Base-by-base conservation (phyloP, 2,329 filamentous ascomycete genomes). In the Hymenoscyphus linearis region DNA sequence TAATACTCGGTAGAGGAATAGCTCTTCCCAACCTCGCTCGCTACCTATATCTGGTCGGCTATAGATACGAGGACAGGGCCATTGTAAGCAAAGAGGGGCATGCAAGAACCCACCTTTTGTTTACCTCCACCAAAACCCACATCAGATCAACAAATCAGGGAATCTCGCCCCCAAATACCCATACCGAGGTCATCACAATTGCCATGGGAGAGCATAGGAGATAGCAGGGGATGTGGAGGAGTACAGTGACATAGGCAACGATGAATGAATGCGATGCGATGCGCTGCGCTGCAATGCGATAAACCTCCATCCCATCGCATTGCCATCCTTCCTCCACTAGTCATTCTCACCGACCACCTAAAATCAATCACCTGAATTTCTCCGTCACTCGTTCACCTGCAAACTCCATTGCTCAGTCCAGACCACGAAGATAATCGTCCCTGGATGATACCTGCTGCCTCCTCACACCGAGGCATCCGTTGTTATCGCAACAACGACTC, bases 351-450 rank as follows among this genome's bases (percentile, higher is more conserved):
- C 50, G 14, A 25, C 50, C 50, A 16, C 7, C 25, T 10, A 2
- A 52, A 52, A 26, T 22, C 27, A 18, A 14, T 16, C 50, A 27
- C n/a, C 25, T 31, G 35, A 56, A 59, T 6, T 47, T 52, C 37
- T 57, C 40, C n/a, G 53, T 56, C 58, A 26, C 44, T 60, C 58
- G 37, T 60, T 60, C 58, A 47, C n/a, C 35, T 56, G n/a, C 10
- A 31, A 31, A 52, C 14, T 22, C 27, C 4, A 52, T 22, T 12
- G 12, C 12, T 27, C 26, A 7, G 26, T 22, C 36, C n/a, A 31
- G 7, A 22, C 6, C 18, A n/a, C n/a, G 37, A 18, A 3, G 2
- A 22, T 22, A 22, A 4, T 47, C 10, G 1, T 22, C 40, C 40
- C 16, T 50, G 18, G 36, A 16, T 27, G 44, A 57, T 58, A 14